Evolutionary conservation across 2,329 filamentous ascomycete species (phyloP), one percentile per base, ranked within the genome.

Genomic region (Arthroderma uncinatum): DNA sequence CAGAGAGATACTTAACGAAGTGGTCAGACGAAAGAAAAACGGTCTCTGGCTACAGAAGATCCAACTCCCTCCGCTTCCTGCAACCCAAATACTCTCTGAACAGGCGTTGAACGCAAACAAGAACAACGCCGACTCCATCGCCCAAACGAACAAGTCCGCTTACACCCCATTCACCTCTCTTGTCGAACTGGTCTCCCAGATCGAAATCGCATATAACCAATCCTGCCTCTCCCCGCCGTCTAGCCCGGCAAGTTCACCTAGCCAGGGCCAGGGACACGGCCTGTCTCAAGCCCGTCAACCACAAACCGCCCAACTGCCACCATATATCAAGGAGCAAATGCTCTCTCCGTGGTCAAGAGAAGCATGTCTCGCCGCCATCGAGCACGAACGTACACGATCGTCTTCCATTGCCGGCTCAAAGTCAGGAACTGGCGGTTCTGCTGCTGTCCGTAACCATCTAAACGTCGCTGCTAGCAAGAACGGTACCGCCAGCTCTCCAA

Each of bases 311-410:
- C 66, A 71, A 1, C 74, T 95, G 1, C 86, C 89, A 0, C 69
- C 75, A 14, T 78, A 76, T 28, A 81, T 89, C 63, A 83, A 80
- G 62, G 87, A 93, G 60, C 81, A 88, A 62, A 87, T 96, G 80
- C 74, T 89, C 58, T 76, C 81, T 19, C 82, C 87, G 52, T 96
- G 92, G 92, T 86, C 83, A 39, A 84, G 84, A 66, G 90, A 95
- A 21, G 73, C 77, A 12, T 87, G 86, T 33, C 74, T 93, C 55
- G 80, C 84, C 9, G 78, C 81, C 37, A 79, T 88, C 53, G 82
- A 86, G 59, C 82, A 76, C 58, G 76, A 87, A 57, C 81, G 78
- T 53, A 84, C 84, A 64, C 87, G 85, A 64, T 82, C 87, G 0
- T 81, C 82, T 10, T 95, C 89, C 2, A 74, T 94, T 56, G 87